Percentiles rank a stretch among this genome's conserved stretches.
Evolutionary conservation across 2,329 filamentous ascomycete genomes (phyloP).

Genomic region (Phaeoacremonium minimum): DNA sequence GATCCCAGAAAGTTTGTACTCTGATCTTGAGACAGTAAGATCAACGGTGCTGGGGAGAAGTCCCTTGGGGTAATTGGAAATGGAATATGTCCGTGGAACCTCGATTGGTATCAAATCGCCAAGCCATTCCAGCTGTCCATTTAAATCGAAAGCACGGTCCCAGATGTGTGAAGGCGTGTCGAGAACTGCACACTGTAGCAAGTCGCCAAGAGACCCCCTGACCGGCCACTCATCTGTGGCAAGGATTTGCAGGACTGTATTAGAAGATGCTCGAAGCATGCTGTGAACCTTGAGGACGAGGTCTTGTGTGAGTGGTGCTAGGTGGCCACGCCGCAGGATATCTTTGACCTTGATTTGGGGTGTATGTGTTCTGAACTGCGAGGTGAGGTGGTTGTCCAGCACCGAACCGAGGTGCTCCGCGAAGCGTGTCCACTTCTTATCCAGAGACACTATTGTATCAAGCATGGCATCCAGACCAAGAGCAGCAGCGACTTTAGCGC

Average conservation of each 20-base stretch:
- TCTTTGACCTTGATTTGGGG: constrained; percentile 38
- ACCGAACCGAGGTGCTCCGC: constrained; percentile 39
- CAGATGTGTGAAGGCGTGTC: constrained; percentile 44
- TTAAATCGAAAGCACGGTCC: constrained; percentile 43
- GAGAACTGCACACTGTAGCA: constrained; percentile 41
- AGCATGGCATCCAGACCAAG: constrained; percentile 43
- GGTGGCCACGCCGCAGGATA: constrained; percentile 44
- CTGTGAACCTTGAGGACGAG: constrained; percentile 43
- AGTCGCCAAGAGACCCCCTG: constrained; percentile 42
- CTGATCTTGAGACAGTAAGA: constrained; percentile 45
- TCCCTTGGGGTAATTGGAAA: constrained; percentile 45
- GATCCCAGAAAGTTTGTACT: constrained; percentile 40
- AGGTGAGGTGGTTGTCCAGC: no score
- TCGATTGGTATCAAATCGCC: constrained; percentile 41
- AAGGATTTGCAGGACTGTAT: constrained; percentile 41
- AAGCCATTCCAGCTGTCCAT: constrained; percentile 39
- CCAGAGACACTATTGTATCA: constrained; percentile 31
- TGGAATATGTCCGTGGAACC: constrained; percentile 48
- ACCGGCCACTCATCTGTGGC: constrained; percentile 48
- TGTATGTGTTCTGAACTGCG: constrained; percentile 14
- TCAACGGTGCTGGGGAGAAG: constrained; percentile 46
- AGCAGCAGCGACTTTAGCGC: constrained; percentile 47
- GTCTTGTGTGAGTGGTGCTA: constrained; percentile 46
- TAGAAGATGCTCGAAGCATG: constrained; percentile 44
- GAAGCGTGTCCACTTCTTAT: constrained; percentile 40